Evolutionary conservation across 371 early-diverging fungal species (phyloP).

Genomic region (Mucor piriformis): DNA sequence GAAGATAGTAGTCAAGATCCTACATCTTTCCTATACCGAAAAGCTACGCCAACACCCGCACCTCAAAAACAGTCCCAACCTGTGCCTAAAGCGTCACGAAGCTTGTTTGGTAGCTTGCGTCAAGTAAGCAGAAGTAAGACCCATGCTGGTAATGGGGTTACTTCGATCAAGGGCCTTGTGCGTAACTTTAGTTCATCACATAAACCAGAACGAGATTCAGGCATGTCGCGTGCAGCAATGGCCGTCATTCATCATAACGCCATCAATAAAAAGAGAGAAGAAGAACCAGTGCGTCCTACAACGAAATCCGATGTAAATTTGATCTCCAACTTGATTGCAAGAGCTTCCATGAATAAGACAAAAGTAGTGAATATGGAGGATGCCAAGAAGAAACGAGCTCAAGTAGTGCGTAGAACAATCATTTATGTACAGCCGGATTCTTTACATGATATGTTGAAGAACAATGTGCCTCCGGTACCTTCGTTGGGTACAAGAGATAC

Average conservation of each 20-base stretch:
- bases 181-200: slow-evolving; percentile 23
- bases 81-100: neutral
- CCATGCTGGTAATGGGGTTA: slow-evolving; percentile 4
- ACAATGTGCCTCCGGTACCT: slow-evolving; percentile 4
- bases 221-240: slow-evolving; percentile 35
- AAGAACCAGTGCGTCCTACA: neutral
- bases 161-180: slow-evolving; percentile 22
- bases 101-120: slow-evolving; percentile 28
- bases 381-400: slow-evolving; percentile 15
- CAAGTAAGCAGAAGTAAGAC: slow-evolving; percentile 28
- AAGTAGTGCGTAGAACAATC: slow-evolving; percentile 48
- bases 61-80: neutral
- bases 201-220: neutral
- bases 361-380: slow-evolving; percentile 29
- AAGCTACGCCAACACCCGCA: neutral
- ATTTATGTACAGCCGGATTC: slow-evolving; percentile 55
- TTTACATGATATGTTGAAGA: slow-evolving; percentile 18
- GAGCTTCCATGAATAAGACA: slow-evolving; percentile 17
- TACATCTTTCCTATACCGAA: neutral
- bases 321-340: slow-evolving; percentile 20
- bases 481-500: slow-evolving; percentile 1
- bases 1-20: slow-evolving; percentile 1
- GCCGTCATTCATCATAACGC: slow-evolving; percentile 30
- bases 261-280: slow-evolving; percentile 12
- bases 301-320: slow-evolving; percentile 13